phyloP scores from a whole-genome alignment of 192 early-diverging fungal genomes.

The Coemansia sp. region DNA sequence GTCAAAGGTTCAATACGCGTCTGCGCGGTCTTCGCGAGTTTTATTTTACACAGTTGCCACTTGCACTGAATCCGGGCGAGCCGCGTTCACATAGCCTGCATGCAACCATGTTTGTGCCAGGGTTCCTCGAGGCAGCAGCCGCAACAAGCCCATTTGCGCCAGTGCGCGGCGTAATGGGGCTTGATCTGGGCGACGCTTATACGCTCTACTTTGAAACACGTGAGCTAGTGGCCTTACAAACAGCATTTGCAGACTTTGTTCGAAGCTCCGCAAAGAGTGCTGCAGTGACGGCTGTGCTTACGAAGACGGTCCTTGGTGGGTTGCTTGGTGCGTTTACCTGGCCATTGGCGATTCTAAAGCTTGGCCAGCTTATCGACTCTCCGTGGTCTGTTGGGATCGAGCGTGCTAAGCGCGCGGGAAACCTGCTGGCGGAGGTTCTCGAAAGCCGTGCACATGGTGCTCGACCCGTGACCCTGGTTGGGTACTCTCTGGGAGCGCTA shows the following conservation, averaged over 20 bases:
- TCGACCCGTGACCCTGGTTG: slow-evolving; percentile 68
- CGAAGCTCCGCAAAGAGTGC: slow-evolving; percentile 39
- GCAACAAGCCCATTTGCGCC: slow-evolving; percentile 32
- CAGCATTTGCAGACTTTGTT: slow-evolving; percentile 45
- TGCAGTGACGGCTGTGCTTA: slow-evolving; percentile 41
- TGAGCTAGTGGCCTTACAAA: slow-evolving; percentile 43
- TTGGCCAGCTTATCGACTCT: slow-evolving; percentile 62
- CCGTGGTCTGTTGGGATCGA: slow-evolving; percentile 68
- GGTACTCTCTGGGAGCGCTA: slow-evolving; percentile 69
- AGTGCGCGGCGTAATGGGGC: slow-evolving; percentile 19
- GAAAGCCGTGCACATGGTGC: slow-evolving; percentile 51
- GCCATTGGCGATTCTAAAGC: slow-evolving; percentile 47
- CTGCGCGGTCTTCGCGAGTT: slow-evolving; percentile 48
- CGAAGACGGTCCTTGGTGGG: slow-evolving; percentile 44
- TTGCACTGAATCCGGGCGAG: slow-evolving; percentile 2
- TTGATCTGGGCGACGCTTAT: slow-evolving; percentile 47
- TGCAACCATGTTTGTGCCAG: slow-evolving; percentile 50
- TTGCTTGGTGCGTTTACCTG: slow-evolving; percentile 44
- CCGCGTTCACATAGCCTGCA: slow-evolving; percentile 33
- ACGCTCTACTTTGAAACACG: slow-evolving; percentile 54
- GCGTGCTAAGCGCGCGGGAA: slow-evolving; percentile 64
- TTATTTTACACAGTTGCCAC: slow-evolving; percentile 34
- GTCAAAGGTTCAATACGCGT: slow-evolving; percentile 43
- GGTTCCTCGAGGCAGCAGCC: slow-evolving; percentile 41
- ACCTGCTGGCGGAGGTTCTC: slow-evolving; percentile 53